Percentiles rank a stretch among this genome's conserved stretches.
phyloP scores from a whole-genome alignment of 2,329 filamentous ascomycete genomes.

The Diaporthe citrichinensis region DNA sequence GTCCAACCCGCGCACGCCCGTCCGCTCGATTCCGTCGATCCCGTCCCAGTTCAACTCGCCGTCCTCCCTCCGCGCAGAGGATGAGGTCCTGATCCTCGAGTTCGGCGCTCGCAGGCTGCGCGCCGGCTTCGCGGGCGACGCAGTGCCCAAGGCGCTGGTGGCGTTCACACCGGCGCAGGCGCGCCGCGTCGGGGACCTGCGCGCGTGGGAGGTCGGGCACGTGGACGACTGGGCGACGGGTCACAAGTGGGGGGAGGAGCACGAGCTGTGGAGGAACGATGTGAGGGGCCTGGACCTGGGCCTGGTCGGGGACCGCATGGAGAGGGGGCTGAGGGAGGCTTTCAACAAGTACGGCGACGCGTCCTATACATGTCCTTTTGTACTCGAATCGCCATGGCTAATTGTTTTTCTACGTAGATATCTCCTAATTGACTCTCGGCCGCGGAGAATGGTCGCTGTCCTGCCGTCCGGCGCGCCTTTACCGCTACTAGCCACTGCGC shows the following conservation, averaged over 20 bases:
- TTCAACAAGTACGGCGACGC: constrained; percentile 78
- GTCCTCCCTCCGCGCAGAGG: constrained; percentile 78
- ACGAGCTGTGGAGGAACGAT: constrained; percentile 86
- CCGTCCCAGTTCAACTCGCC: constrained; percentile 71
- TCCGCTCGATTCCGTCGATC: constrained; percentile 65
- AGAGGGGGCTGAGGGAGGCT: constrained; percentile 83
- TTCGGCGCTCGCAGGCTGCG: constrained; percentile 84
- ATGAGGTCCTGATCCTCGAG: constrained; percentile 88
- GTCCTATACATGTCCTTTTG: constrained; percentile 46
- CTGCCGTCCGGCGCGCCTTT: constrained; percentile 84
- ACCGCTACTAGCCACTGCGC: constrained; percentile 79
- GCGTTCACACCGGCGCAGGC: constrained; percentile 82
- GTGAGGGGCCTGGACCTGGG: constrained; percentile 81
- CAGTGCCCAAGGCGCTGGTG: constrained; percentile 78
- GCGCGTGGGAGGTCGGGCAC: constrained; percentile 74
- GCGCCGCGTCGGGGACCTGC: constrained; percentile 85
- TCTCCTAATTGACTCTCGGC: constrained; percentile 80
- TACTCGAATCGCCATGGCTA: constrained; percentile 1
- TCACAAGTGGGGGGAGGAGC: constrained; percentile 72
- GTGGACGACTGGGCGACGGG: constrained; percentile 62
- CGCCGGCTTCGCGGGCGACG: constrained; percentile 89
- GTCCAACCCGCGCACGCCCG: constrained; percentile 71
- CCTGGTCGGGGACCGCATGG: constrained; percentile 87
- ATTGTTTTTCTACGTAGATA: constrained; percentile 58
- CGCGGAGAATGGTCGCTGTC: constrained; percentile 80